Percentiles rank a stretch among this genome's conserved stretches.
Evolutionary conservation across 768 basidiomycete species (phyloP).

Genomic region (Pluteus cervinus): DNA sequence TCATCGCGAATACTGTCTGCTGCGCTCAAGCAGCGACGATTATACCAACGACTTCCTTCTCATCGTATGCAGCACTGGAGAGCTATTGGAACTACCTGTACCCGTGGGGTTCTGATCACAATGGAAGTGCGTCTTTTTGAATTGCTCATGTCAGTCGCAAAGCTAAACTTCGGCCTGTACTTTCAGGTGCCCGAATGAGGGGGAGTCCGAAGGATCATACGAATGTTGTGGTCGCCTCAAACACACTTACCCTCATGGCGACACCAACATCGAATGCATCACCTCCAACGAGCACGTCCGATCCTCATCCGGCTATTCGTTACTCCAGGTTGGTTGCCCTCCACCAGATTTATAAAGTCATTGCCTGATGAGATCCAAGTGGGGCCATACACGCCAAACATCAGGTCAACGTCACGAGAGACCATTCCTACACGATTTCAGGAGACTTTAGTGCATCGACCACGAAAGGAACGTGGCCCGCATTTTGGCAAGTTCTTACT

Average conservation of each 20-base stretch:
- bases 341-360: neutral
- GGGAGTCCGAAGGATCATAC: slow-evolving; percentile 34
- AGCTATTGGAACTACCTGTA: slow-evolving; percentile 37
- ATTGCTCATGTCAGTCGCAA: neutral
- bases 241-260: slow-evolving; percentile 34
- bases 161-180: neutral
- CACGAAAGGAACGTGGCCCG: slow-evolving; percentile 35
- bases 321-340: slow-evolving; percentile 27
- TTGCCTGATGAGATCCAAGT: slow-evolving; percentile 10
- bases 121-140: slow-evolving; percentile 27
- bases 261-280: slow-evolving; percentile 31
- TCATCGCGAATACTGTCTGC: too few relatives aligned
- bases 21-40: too few relatives aligned
- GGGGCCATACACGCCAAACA: slow-evolving; percentile 36
- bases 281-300: slow-evolving; percentile 33
- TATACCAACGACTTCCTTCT: slow-evolving; percentile 34
- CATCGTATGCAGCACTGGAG: slow-evolving; percentile 30
- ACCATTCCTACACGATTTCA: slow-evolving; percentile 29
- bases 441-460: slow-evolving; percentile 40
- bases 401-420: slow-evolving; percentile 33
- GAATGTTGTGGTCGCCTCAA: slow-evolving; percentile 30
- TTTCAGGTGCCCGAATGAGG: slow-evolving; percentile 35
- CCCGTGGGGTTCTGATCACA: slow-evolving; percentile 42
- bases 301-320: slow-evolving; percentile 37
- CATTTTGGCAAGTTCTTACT: slow-evolving; percentile 35